Base-by-base conservation (phyloP, 2,329 filamentous ascomycete genomes). In the Microsporum ferrugineum region DNA sequence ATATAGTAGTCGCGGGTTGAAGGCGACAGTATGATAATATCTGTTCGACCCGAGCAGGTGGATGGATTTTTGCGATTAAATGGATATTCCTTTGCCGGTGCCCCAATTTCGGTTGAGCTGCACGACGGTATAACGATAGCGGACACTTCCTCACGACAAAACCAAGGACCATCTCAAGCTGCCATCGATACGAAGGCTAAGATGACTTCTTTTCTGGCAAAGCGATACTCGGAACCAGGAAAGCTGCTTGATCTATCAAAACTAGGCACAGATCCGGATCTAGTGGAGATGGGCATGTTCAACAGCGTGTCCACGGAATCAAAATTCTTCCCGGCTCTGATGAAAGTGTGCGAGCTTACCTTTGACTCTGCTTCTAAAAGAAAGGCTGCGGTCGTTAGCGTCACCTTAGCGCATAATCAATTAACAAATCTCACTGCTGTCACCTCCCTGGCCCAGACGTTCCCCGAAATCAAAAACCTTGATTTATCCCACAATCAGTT, bases 291-390 rank as follows among this genome's bases (percentile, higher is more conserved):
- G 73, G 88, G 88, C 41, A 88, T 92, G 68, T 91, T 95, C 71
- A 82, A 84, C 64, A 84, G 78, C 62, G 83, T 82, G 62, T 84
- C 86, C 2, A 86, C 85, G 0, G 85, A 88, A 53, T 83, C 88
- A 65, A 99, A 96, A 72, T 88, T 96, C 64, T 96, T 97, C 76
- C 89, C 88, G 59, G 92, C 89, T 1, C 80, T 97, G 64, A 95
- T 97, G 88, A 85, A 84, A 62, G 85, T 96, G 55, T 91, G 89
- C 71, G 86, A 95, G 59, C 78, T 84, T 63, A 82, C 87, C 17
- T 95, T 96, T 77, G 85, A 87, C 66, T 86, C 82, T 1, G 71
- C 82, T 10, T 79, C 86, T 63, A 85, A 87, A 57, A 91, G 91
- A 72, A 82, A 85, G 57, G 86, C 91, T 55, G 87, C 87, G 3